Evolutionary conservation across 148 eudicot genomes (phyloP).

Genomic region (Selenicereus undatus): DNA sequence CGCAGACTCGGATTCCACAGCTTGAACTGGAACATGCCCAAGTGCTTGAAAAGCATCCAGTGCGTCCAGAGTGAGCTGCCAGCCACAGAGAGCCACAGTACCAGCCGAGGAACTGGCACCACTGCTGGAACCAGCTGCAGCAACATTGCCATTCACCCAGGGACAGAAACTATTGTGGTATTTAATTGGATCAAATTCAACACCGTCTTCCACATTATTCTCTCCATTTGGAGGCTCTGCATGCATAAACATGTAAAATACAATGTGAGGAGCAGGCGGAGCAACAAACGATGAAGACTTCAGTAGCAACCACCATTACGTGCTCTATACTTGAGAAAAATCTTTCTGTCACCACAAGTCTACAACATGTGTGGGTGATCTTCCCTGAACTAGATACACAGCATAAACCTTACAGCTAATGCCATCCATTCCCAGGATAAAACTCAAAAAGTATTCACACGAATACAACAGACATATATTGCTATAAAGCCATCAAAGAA

Average conservation of each 20-base stretch:
- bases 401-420: background rate
- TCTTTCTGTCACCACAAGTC: background rate
- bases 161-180: constrained; percentile 92
- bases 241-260: constrained; percentile 21
- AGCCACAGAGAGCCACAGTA: constrained; percentile 82
- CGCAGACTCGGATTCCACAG: constrained; percentile 94
- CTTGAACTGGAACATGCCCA: constrained; percentile 76
- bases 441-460: background rate
- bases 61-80: constrained; percentile 98
- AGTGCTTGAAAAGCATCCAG: constrained; percentile 74
- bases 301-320: background rate
- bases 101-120: constrained; percentile 68
- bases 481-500: background rate
- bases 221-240: constrained; percentile 87
- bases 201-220: constrained; percentile 77
- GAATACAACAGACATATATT: background rate
- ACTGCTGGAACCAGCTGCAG: constrained; percentile 79
- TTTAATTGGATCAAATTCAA: constrained; percentile 94
- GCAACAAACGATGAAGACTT: background rate
- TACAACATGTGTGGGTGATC: background rate
- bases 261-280: background rate
- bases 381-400: too few species aligned
- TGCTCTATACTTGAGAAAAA: too few species aligned
- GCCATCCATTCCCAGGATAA: background rate
- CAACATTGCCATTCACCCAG: constrained; percentile 99